Base-by-base conservation (phyloP, 2,329 filamentous ascomycete species). In the Diaporthe citriasiana region DNA sequence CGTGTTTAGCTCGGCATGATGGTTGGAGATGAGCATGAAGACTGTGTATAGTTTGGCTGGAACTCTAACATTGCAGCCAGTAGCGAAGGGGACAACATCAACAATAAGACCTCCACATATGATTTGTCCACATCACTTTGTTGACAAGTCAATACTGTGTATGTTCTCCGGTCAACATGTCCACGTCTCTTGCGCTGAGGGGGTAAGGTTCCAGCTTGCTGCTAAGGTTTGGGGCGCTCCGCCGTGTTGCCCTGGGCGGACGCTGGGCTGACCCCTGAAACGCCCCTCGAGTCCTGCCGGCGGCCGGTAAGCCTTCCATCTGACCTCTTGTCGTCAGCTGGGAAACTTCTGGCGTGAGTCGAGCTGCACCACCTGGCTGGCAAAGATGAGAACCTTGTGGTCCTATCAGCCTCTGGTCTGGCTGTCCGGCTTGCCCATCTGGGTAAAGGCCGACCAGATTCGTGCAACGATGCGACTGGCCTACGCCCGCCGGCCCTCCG, bases 281-380 rank as follows among this genome's bases (percentile, higher is more conserved):
- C 45, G 63, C 63, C 51, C 63, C 63, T 51, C 17, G 42, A 50
- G 19, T 66, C 60, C 60, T 47, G 10, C 60, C 1, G 33, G 63
- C 63, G 45, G 63, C 45, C 63, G 30, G 63, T 27, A 51, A 51
- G 63, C 63, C 63, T 66, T 45, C 51, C 30, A 51, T 19, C 7
- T 51, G 63, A 66, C 63, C 63, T n/a, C 1, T 12, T 66, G 40
- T 66, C 60, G 60, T 66, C 63, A 66, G 47, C 33, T 27, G n/a
- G 63, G n/a, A 51, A 19, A 51, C 45, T 51, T 51, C 63, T 66
- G 63, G 63, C 63, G 63, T 66, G 45, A 66, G 63, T 66, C 63
- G 63, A 51, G 63, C 45, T 51, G 42, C 60, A 50, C 13, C 40
- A n/a, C 19, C 42, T 65, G 42, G 60, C 60, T 51, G 60, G 30